phyloP scores from a whole-genome alignment of 1,139 yeast species.

The Nakaseomyces bracarensis region DNA sequence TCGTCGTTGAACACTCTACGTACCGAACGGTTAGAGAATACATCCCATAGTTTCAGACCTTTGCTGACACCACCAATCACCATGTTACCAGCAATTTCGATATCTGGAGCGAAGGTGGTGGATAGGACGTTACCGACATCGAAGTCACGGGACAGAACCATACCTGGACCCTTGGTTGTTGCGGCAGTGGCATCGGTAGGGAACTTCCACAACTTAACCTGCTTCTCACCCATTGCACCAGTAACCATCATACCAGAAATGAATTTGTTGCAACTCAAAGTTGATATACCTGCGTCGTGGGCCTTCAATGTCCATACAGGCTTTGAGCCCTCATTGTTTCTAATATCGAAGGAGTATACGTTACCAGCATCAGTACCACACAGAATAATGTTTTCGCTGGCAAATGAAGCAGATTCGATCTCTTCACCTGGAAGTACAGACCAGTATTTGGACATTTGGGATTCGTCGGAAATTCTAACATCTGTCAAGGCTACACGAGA shows the following conservation, averaged over 20 bases:
- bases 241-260: conserved; percentile 74
- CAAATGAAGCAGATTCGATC: conserved; percentile 77
- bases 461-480: conserved; percentile 66
- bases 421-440: conserved; percentile 65
- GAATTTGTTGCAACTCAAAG: conserved; percentile 60
- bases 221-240: conserved; percentile 86
- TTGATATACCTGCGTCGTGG: conserved; percentile 87
- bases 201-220: conserved; percentile 81
- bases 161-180: conserved; percentile 54
- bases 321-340: conserved; percentile 45
- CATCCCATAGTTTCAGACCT: conserved; percentile 86
- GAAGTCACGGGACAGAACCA: conserved; percentile 86
- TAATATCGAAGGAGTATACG: conserved; percentile 80
- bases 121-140: conserved; percentile 92
- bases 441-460: conserved; percentile 52
- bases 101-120: conserved; percentile 76
- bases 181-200: conserved; percentile 34
- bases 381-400: conserved; percentile 55
- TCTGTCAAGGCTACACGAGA: conserved; percentile 71
- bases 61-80: conserved; percentile 85
- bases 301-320: conserved; percentile 96
- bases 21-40: conserved; percentile 72
- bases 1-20: conserved; percentile 59
- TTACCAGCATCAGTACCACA: conserved; percentile 93
- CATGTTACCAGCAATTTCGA: conserved; percentile 76